Evolutionary conservation across 352 stramenopile genomes (phyloP), one percentile per base, ranked within the genome.

Genomic region (Phytophthora uliginosa): DNA sequence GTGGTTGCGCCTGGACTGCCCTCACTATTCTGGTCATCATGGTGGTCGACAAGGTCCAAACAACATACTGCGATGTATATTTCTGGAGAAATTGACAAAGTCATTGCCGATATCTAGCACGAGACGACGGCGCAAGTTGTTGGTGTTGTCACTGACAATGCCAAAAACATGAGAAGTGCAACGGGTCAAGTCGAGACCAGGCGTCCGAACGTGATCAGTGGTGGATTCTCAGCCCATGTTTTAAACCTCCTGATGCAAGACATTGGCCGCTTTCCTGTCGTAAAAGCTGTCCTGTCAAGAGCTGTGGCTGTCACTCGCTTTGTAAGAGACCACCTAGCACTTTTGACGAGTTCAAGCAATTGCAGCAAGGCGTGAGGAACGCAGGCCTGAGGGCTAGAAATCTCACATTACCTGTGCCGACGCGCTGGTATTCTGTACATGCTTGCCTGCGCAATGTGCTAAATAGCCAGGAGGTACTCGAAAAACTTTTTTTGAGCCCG

Each of bases 11-110:
- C 54, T 4, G 54, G 54, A 9, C 4, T 60, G 9, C 54, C 54
- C 28, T 60, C 54, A 28, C 18, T 60, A 33, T 60, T 28, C 34
- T 60, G 17, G 33, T 60, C 54, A 7, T 60, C 54, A n/a, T n/a
- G n/a, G 17, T 60, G 54, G 54, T 45, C 54, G 7, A 60, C 54
- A 9, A 26, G 33, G 33, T 60, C 54, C 2, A 45, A 60, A 31
- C 5, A 48, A 3, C 54, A 60, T 18, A 60, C 33, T 9, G 54
- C 33, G 13, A 2, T 3, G 3, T 60, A 60, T 18, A 33, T 48
- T 8, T 28, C 33, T 34, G 31, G 33, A 8, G 33, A 60, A 50
- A 60, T 48, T 7, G 18, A 60, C 7, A 60, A 60, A 33, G 54
- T 60, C 7, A 48, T 60, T 15, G 17, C 1, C 3, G 54, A 60